These are phyloP conservation scores for Obelidium mucronatum DNA, from an alignment of 192 early-diverging fungal genomes.

Conservation along the genomic window DNA sequence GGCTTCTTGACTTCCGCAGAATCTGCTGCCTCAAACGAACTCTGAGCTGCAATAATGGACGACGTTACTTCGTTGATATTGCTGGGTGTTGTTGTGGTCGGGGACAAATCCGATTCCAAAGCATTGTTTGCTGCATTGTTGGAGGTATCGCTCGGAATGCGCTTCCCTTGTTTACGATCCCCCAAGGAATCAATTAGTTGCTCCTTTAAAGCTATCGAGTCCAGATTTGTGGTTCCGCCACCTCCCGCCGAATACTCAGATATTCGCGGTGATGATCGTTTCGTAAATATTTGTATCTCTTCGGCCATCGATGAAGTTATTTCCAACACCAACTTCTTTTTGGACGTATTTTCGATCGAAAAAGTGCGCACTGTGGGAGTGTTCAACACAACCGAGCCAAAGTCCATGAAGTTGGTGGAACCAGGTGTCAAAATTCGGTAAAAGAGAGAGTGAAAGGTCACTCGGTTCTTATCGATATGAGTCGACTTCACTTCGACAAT, in stretches of 20 bases:
- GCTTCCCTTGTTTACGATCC: conserved; percentile 54
- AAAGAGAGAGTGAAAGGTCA: conserved; percentile 96
- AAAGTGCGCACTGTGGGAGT: conserved; percentile 79
- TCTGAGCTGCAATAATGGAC: conserved; percentile 2
- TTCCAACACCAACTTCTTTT: conserved; percentile 53
- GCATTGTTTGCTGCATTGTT: neutral
- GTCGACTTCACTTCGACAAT: conserved; percentile 90
- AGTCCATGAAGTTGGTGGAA: conserved; percentile 94
- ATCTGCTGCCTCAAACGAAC: neutral
- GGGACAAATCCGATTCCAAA: neutral
- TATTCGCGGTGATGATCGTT: neutral
- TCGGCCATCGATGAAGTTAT: conserved; percentile 55
- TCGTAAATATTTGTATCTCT: conserved; percentile 52
- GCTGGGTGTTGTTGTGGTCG: neutral
- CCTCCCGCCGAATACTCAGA: neutral
- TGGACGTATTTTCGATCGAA: conserved; percentile 84
- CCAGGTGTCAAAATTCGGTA: conserved; percentile 88
- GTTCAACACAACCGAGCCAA: conserved; percentile 88
- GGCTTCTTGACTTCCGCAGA: conserved; percentile 37
- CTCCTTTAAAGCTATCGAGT: conserved; percentile 30
- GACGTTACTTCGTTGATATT: neutral
- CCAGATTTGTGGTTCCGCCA: conserved; percentile 3
- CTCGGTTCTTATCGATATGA: conserved; percentile 95
- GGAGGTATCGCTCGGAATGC: conserved; percentile 37
- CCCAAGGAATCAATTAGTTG: conserved; percentile 44